Base-by-base conservation (phyloP, 768 basidiomycete species). In the Podaxis sp. region DNA sequence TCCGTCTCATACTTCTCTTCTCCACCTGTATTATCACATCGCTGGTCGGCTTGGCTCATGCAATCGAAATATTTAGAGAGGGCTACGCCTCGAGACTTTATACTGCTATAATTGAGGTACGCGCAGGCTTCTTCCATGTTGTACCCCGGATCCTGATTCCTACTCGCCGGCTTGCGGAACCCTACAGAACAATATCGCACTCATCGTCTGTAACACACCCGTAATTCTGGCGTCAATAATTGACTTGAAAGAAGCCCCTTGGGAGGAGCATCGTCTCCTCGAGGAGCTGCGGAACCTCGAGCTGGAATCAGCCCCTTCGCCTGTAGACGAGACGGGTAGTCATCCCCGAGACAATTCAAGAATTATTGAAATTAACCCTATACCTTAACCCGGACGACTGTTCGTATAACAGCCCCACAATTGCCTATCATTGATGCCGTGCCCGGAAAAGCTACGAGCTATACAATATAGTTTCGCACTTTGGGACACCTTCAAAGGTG, bases 1-100 rank as follows among this genome's bases (percentile, higher is more conserved):
- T 72, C 1, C 76, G 76, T n/a, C 71, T 81, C 46, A 73, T 80
- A 62, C 67, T 83, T 57, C 81, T 84, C 51, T 84, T 86, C 67
- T 84, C 84, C 16, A 76, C 84, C 10, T 82, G 82, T 57, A 40
- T 83, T 57, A 68, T 79, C 56, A 83, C 81, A 4, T 82, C 77
- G 5, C 64, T 79, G 36, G 76, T 77, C 25, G 76, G 77, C 2
- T 65, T 79, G 10, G 77, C 82, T 1, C 82, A 83, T 50, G 79
- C 78, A 0, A 67, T 71, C 28, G 74, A 77, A 62, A 77, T 84
- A 55, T 68, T 78, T 32, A 38, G 38, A 44, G 21, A 25, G 4
- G 36, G n/a, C 18, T 16, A 59, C 27, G 18, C 25, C 18, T 28
- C 48, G 4, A 14, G 48, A 9, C 14, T 59, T 2, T 59, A 50